A percentile compares a stretch with the other conserved stretches of the same genome.
Conservation (phyloP, 148 eudicot species). For the Camellia lanceoleosa region DNA sequence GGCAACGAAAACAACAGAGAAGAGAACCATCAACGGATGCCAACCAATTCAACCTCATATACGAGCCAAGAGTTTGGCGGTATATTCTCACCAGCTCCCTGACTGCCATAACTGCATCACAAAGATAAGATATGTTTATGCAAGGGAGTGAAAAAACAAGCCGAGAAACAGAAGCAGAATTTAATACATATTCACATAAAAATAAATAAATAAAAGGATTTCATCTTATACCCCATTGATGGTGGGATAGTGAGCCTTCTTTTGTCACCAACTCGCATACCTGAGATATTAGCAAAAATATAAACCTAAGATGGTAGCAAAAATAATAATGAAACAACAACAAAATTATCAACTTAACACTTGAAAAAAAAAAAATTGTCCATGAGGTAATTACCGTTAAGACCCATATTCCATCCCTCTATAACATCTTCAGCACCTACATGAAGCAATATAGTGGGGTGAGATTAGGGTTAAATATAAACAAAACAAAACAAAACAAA, state of each 20-base stretch:
- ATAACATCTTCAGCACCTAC: constrained; percentile 54
- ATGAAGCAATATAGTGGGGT: constrained; percentile 7
- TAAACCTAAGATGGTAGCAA: background rate
- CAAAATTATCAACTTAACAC: background rate
- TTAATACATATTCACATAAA: background rate
- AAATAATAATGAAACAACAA: background rate
- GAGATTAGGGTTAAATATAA: background rate
- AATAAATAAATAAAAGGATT: background rate
- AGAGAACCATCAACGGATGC: constrained; percentile 34
- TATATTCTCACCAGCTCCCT: constrained; percentile 46
- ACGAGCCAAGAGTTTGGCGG: constrained; percentile 83
- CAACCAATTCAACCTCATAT: constrained; percentile 61
- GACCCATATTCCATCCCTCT: constrained; percentile 64
- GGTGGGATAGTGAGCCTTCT: constrained; percentile 73
- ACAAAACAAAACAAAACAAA: background rate
- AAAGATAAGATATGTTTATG: background rate
- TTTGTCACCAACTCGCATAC: constrained; percentile 79
- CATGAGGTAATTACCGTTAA: constrained; percentile 23
- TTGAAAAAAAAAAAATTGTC: background rate
- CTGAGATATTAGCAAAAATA: constrained; percentile 23
- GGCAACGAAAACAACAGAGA: background rate
- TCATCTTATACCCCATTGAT: constrained; percentile 45
- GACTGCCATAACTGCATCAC: constrained; percentile 49
- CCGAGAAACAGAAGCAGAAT: background rate
- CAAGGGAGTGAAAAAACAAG: background rate